Evolutionary conservation across 129 eudicot species (phyloP).

Genomic region (Kitagawia praeruptora): DNA sequence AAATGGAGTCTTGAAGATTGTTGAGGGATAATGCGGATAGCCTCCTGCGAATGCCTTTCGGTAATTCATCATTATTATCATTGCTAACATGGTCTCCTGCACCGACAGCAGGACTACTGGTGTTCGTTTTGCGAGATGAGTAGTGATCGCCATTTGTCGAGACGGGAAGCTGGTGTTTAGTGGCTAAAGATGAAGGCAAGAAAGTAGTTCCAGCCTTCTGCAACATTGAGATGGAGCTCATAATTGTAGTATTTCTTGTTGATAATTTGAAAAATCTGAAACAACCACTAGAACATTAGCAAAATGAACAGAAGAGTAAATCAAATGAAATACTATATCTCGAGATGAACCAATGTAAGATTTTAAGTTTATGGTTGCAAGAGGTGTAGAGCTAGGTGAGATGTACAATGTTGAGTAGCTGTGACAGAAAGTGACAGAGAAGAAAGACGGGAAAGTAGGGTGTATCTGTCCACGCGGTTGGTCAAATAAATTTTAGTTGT

Average conservation of each 20-base stretch:
- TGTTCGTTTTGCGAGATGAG: not conserved
- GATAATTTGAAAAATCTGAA: not conserved
- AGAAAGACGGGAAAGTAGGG: not conserved
- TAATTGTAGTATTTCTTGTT: not conserved
- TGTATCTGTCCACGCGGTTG: not conserved
- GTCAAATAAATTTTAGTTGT: not conserved
- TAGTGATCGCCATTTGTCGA: not conserved
- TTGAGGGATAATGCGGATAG: slow-evolving; percentile 58
- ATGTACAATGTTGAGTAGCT: not conserved
- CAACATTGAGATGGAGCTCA: not conserved
- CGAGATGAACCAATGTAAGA: not conserved
- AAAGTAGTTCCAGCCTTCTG: slow-evolving; percentile 11
- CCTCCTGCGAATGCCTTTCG: slow-evolving; percentile 40
- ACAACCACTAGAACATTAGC: not conserved
- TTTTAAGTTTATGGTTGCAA: not conserved
- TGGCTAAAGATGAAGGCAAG: slow-evolving; percentile 1
- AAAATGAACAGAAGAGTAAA: not conserved
- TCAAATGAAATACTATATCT: not conserved
- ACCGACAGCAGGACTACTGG: slow-evolving; percentile 4
- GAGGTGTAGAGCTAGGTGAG: not conserved
- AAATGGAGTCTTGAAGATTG: slow-evolving; percentile 13
- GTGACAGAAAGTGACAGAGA: not conserved
- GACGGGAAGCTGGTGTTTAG: not conserved
- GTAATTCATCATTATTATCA: not conserved
- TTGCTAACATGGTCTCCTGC: not conserved